phyloP scores from a whole-genome alignment of 2,329 filamentous ascomycete species.

The Trichophyton schoenleinii region DNA sequence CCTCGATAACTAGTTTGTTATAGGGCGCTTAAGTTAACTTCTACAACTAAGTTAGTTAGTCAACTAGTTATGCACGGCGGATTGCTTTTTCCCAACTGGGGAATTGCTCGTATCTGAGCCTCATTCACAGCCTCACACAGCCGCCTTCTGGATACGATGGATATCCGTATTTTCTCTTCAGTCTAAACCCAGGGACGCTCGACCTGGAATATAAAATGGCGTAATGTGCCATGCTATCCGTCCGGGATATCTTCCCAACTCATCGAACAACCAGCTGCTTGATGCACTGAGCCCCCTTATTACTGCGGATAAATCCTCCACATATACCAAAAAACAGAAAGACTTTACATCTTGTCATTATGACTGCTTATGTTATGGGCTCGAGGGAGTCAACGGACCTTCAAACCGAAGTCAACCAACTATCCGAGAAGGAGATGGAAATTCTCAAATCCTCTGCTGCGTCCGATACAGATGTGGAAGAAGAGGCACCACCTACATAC shows the following conservation, averaged over 20 bases:
- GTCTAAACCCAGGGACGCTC: background rate
- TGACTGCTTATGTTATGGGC: background rate
- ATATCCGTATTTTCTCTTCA: background rate
- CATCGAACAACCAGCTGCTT: background rate
- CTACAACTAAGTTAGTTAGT: too few species aligned
- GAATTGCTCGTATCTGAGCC: background rate
- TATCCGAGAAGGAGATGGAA: constrained; percentile 7
- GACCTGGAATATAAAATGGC: background rate
- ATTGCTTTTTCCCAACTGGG: too few species aligned
- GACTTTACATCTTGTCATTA: background rate
- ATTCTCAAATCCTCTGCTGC: constrained; percentile 9
- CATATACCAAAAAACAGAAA: background rate
- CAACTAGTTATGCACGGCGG: too few species aligned
- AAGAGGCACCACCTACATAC: constrained; percentile 2
- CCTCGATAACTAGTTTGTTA: too few species aligned
- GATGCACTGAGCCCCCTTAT: background rate
- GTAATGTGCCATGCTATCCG: background rate
- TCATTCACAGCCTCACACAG: background rate
- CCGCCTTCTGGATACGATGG: background rate
- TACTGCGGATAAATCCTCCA: background rate
- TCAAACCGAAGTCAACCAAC: background rate
- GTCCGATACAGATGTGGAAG: constrained; percentile 6
- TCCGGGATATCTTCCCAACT: background rate
- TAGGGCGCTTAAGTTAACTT: too few species aligned
- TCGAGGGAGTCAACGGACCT: background rate